Conservation (phyloP, 305 asterid genomes). For the Fraxinus angustifolia region DNA sequence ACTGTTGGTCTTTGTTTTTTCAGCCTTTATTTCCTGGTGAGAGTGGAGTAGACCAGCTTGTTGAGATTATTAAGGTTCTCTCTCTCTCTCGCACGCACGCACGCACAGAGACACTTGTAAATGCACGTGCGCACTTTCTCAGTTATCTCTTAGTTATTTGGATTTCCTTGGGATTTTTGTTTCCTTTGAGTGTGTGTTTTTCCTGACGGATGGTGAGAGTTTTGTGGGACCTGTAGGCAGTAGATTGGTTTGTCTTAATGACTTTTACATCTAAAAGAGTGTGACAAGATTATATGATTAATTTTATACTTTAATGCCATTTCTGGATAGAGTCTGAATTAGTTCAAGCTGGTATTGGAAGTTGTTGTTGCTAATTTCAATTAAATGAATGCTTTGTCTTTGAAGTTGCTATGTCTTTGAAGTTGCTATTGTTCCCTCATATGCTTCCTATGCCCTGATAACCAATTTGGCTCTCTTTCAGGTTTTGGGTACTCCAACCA, state of each 20-base stretch:
- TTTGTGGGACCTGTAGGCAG: neutral
- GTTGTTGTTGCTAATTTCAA: neutral
- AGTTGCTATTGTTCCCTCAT: neutral
- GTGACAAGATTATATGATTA: neutral
- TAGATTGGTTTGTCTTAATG: neutral
- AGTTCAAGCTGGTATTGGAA: neutral
- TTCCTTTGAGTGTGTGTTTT: neutral
- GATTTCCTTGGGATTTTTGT: neutral
- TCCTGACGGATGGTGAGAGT: neutral
- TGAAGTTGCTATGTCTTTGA: too few species aligned
- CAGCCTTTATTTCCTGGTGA: conserved; percentile 75
- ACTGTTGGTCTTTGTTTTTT: neutral
- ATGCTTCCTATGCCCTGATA: neutral
- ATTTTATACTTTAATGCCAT: neutral
- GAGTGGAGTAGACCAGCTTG: conserved; percentile 74
- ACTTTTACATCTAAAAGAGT: neutral
- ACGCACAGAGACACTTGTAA: neutral
- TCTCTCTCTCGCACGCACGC: neutral
- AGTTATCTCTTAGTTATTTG: neutral
- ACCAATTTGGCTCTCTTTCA: conserved; percentile 8
- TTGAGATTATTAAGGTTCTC: conserved; percentile 33
- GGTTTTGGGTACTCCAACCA: conserved; percentile 29
- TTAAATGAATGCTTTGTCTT: neutral
- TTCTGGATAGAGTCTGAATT: neutral
- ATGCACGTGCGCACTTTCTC: neutral